Base-by-base conservation (phyloP, 768 basidiomycete genomes). In the Fomitopsis serialis region DNA sequence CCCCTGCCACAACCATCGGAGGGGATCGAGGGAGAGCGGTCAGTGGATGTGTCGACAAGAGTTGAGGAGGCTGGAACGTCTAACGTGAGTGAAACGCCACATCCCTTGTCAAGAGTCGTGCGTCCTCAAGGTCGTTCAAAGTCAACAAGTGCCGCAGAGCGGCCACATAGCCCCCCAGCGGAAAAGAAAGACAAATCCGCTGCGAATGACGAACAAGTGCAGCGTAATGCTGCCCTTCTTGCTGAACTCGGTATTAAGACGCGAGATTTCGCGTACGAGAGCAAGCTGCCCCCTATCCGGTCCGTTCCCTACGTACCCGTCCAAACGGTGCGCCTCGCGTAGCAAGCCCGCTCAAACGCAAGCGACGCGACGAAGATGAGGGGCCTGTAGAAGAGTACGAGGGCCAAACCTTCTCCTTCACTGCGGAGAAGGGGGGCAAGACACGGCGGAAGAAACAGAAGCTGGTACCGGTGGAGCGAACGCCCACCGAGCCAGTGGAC, bases 241-340 rank as follows among this genome's bases (percentile, higher is more conserved):
- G 54, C 61, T 24, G 58, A 63, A 48, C 53, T 69, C 23, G 73
- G 72, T 42, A 67, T 78, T 67, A 71, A 67, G 68, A 72, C 78
- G 48, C 71, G 75, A 62, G 78, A 89, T 69, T 88, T 84, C 73
- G 84, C 80, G 15, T 85, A 82, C 69, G 84, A 87, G 66, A 83
- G 75, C 68, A 81, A 70, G 24, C 69, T 87, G 44, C 84, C 85
- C 1, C 81, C 82, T 9, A 75, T 89, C 37, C 71, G 70, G 27
- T 73, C 82, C 2, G 77, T 80, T 23, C 75, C 72, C 17, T 73
- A 73, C 19, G 63, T 69, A 12, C 74, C 53, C 5, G 54, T 76
- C 21, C 82, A 80, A 62, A 32, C 6, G 29, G 67, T 77, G 19
- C 80, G 78, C 78, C 78, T 54, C 60, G 68, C 48, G 55, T n/a